These are phyloP conservation scores for Lineolata rhizophorae DNA, from an alignment of 495 filamentous ascomycete species.

Conservation along the genomic window DNA sequence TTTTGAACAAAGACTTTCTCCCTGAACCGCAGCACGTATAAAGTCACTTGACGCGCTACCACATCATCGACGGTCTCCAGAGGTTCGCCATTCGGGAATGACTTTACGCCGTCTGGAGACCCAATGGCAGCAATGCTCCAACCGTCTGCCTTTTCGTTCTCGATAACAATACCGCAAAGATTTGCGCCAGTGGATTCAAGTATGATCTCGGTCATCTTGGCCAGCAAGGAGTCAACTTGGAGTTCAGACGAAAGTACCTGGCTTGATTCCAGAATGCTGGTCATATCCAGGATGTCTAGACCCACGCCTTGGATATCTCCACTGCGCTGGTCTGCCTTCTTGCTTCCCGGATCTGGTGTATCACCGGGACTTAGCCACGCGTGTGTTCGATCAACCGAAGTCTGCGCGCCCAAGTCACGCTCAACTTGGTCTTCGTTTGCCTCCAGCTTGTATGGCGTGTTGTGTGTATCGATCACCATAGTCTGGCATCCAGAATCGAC, in stretches of 20 bases:
- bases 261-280: slow-evolving; percentile 68
- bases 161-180: slow-evolving; percentile 54
- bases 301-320: slow-evolving; percentile 16
- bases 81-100: slow-evolving; percentile 39
- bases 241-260: slow-evolving; percentile 82
- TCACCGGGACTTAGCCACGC: slow-evolving; percentile 29
- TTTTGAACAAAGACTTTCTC: slow-evolving; percentile 72
- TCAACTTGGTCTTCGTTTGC: slow-evolving; percentile 30
- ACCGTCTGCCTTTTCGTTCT: slow-evolving; percentile 37
- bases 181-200: slow-evolving; percentile 69
- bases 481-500: slow-evolving; percentile 60
- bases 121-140: slow-evolving; percentile 66
- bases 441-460: slow-evolving; percentile 29
- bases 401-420: slow-evolving; percentile 23
- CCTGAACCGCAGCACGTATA: slow-evolving; percentile 65
- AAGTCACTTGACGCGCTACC: slow-evolving; percentile 55
- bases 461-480: slow-evolving; percentile 35
- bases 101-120: slow-evolving; percentile 39
- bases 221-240: slow-evolving; percentile 59
- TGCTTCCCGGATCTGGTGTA: slow-evolving; percentile 12
- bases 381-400: slow-evolving; percentile 38
- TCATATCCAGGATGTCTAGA: slow-evolving; percentile 65
- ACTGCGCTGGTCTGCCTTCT: slow-evolving; percentile 17
- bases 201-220: slow-evolving; percentile 81
- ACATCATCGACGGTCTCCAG: slow-evolving; percentile 39